These are phyloP conservation scores for Xylaria polymorpha DNA, from an alignment of 2,329 filamentous ascomycete species.

Conservation along the genomic window DNA sequence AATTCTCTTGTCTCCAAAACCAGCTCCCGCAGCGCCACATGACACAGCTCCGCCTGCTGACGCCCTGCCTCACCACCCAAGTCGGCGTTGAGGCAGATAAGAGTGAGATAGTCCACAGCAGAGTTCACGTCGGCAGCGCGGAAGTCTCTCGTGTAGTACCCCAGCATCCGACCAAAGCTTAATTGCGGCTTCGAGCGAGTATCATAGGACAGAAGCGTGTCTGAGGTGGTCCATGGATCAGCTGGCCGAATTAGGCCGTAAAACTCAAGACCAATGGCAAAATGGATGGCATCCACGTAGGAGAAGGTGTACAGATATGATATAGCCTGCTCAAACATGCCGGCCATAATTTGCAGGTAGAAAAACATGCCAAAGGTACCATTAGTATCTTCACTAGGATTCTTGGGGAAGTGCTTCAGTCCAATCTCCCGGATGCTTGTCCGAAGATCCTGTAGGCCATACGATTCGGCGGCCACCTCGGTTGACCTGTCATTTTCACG, in stretches of 20 bases:
- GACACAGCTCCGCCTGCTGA: conserved; percentile 83
- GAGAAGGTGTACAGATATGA: conserved; percentile 92
- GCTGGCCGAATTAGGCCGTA: conserved; percentile 91
- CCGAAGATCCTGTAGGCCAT: conserved; percentile 76
- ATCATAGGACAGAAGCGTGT: conserved; percentile 75
- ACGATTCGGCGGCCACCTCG: conserved; percentile 74
- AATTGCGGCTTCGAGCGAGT: conserved; percentile 81
- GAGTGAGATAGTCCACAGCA: conserved; percentile 90
- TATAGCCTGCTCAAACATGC: conserved; percentile 94
- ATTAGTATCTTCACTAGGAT: conserved; percentile 75
- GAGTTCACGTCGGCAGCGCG: conserved; percentile 88
- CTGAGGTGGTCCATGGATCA: conserved; percentile 78
- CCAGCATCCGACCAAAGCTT: conserved; percentile 93
- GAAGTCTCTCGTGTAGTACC: conserved; percentile 96
- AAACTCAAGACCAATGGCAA: conserved; percentile 87
- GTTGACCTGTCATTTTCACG: conserved; percentile 72
- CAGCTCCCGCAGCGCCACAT: conserved; percentile 91
- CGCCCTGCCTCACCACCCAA: conserved; percentile 78
- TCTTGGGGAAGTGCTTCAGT: conserved; percentile 88
- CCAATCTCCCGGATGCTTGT: conserved; percentile 88
- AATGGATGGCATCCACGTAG: conserved; percentile 94
- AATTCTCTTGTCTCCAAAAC: conserved; percentile 98
- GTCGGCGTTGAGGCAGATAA: conserved; percentile 93
- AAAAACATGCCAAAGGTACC: conserved; percentile 91
- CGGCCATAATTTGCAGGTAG: conserved; percentile 88